phyloP scores from a whole-genome alignment of 108 stramenopile species.

The Nitzschia sp. region DNA sequence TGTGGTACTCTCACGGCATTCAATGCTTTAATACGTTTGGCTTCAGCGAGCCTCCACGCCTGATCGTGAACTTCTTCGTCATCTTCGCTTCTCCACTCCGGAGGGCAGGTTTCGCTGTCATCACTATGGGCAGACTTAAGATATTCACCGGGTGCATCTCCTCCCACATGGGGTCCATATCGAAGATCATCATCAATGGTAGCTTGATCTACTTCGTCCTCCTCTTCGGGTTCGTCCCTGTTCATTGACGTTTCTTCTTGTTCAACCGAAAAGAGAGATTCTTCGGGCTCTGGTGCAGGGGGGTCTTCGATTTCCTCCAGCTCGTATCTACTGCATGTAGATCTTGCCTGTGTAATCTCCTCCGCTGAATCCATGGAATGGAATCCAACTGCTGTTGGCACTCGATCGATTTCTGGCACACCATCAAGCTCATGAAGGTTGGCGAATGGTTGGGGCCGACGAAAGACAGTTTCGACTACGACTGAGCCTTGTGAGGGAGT shows the following conservation, averaged over 20 bases:
- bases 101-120: slow-evolving; percentile 21
- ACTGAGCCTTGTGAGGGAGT: slow-evolving; percentile 10
- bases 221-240: not conserved
- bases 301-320: not conserved
- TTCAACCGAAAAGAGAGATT: not conserved
- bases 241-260: not conserved
- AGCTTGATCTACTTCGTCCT: slow-evolving; percentile 12
- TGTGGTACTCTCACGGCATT: slow-evolving; percentile 23
- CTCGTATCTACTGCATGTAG: not conserved
- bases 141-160: not conserved
- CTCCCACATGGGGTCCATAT: not conserved
- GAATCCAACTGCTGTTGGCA: slow-evolving; percentile 28
- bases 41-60: slow-evolving; percentile 4
- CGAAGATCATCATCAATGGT: slow-evolving; percentile 11
- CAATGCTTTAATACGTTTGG: slow-evolving; percentile 3
- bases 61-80: not conserved
- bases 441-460: slow-evolving; percentile 16
- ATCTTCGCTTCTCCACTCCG: slow-evolving; percentile 20
- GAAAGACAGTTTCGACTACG: slow-evolving; percentile 27
- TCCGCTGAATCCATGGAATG: slow-evolving; percentile 24
- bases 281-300: not conserved
- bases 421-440: slow-evolving; percentile 28
- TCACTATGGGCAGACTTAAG: not conserved
- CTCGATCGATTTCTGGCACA: slow-evolving; percentile 9
- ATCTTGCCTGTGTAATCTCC: slow-evolving; percentile 10